phyloP scores from a whole-genome alignment of 2,329 filamentous ascomycete genomes.

The Metarhizium brunneum region DNA sequence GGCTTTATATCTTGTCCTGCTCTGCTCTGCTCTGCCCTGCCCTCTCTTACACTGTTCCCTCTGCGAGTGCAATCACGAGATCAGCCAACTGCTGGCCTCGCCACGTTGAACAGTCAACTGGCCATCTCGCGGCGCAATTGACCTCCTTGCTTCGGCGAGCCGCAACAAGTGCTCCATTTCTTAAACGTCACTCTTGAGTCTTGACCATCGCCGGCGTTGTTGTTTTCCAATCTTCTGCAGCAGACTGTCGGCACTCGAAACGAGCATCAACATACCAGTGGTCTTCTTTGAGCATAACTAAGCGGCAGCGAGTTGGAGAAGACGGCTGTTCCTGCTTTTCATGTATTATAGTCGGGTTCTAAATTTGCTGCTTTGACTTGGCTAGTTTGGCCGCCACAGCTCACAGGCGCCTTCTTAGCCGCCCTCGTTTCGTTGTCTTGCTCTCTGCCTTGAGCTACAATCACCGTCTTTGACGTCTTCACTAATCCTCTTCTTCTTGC shows the following conservation, averaged over 20 bases:
- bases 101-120: too few species aligned
- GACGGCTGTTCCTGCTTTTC: neutral
- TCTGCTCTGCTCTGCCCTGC: neutral
- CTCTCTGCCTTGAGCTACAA: neutral
- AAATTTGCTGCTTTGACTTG: neutral
- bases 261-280: neutral
- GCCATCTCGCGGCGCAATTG: too few species aligned
- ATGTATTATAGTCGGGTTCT: neutral
- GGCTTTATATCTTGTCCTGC: neutral
- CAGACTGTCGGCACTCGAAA: neutral
- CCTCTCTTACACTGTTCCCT: neutral
- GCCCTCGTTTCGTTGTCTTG: neutral
- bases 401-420: neutral
- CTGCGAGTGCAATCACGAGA: neutral
- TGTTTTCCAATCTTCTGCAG: too few species aligned
- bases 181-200: too few species aligned
- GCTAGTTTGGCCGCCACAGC: neutral
- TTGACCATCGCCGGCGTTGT: too few species aligned
- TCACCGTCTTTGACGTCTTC: neutral
- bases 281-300: too few species aligned
- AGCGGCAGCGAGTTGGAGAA: neutral
- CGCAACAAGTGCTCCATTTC: too few species aligned
- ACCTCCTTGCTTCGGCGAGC: too few species aligned
- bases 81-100: too few species aligned
- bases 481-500: neutral